Base-by-base conservation (phyloP, 176 grass and related monocot genomes). In the Puya raimondii region DNA sequence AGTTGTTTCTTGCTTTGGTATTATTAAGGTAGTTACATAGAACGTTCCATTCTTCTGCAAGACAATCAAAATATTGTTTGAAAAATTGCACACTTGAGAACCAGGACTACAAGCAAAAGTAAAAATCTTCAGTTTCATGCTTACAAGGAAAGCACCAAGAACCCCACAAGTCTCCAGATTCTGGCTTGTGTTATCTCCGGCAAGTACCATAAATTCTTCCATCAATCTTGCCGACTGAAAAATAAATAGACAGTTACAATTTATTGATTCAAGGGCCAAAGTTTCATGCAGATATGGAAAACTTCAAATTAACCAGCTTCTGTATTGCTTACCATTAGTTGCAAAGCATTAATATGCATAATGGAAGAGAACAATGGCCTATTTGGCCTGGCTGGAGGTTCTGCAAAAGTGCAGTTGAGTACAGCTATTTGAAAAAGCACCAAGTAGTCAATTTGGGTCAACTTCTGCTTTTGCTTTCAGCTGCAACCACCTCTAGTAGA, bases 181-280 rank as follows among this genome's bases (percentile, higher is more conserved):
- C 50, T 77, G 85, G 72, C 82, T 69, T 17, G 94, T 99, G 67
- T 99, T 99, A 57, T 93, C 94, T 83, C 93, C 93, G 27, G 94
- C 87, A 77, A 99, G 94, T 69, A 93, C 87, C 74, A 99, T 86
- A 77, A 99, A 99, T 80, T 99, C 94, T 23, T 91, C 94, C 26
- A 83, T 93, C 87, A 99, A 82, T 82, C 85, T 85, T 27, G 49
- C 70, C 9, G 94, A 99, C 94, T 93, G 85, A 59, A 88, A 25
- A 65, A 66, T 16, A 82, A 70, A 16, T 25, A 81, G 2, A 84
- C 65, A 67, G 50, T 27, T 16, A 61, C 63, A 12, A 47, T 67
- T 64, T 42, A 71, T 18, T 64, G 70, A 53, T 64, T 49, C 18
- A 72, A 29, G 72, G 77, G 29, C 26, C 52, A 70, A 63, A 83